Percentiles rank a stretch among this genome's conserved stretches.
These are phyloP conservation scores for Geotrichum fermentans DNA, from an alignment of 1,139 yeast genomes.

Conservation along the genomic window DNA sequence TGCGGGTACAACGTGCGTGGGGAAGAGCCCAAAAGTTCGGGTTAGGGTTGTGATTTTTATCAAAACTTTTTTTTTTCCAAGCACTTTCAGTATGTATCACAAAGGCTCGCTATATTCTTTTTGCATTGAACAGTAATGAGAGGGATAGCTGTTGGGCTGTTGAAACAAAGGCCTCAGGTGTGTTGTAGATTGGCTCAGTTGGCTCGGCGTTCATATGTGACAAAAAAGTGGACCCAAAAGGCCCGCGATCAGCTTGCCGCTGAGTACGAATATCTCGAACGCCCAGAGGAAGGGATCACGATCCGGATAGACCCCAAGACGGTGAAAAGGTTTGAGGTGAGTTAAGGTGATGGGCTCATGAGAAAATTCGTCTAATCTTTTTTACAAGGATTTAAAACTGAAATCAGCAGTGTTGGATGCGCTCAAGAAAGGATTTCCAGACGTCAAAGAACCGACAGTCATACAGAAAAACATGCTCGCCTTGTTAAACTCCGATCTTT, in stretches of 20 bases:
- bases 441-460: conserved; percentile 27
- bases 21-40: too few species aligned
- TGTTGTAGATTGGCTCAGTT: neutral
- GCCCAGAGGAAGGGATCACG: conserved; percentile 8
- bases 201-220: conserved; percentile 1
- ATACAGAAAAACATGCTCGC: conserved; percentile 35
- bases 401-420: conserved; percentile 18
- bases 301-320: conserved; percentile 28
- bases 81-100: too few species aligned
- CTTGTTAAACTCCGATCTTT: conserved; percentile 31
- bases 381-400: conserved; percentile 24
- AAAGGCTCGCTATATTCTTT: too few species aligned
- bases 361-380: too few species aligned
- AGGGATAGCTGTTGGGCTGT: neutral
- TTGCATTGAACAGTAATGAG: too few species aligned
- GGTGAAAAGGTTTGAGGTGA: conserved; percentile 23
- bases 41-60: too few species aligned
- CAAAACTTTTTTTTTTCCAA: too few species aligned
- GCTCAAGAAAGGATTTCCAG: conserved; percentile 20
- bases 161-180: neutral
- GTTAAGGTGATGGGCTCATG: neutral
- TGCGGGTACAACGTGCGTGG: too few species aligned
- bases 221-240: neutral
- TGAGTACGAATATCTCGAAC: conserved; percentile 9
- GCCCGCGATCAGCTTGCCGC: neutral